Conservation (phyloP, 108 stramenopile genomes). For the Cyclotella sp. region DNA sequence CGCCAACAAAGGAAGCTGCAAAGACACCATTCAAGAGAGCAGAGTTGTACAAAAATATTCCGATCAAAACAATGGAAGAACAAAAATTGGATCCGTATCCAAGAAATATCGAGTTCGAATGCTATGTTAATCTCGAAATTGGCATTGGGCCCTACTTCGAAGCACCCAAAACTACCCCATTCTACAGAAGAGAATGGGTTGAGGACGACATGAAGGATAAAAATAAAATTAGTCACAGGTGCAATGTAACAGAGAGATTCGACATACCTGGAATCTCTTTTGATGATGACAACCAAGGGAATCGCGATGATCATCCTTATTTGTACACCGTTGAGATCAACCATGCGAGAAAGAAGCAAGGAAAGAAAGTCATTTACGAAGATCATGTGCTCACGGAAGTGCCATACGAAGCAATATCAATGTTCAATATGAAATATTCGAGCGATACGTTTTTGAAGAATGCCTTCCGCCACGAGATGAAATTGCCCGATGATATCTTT, state of each 20-base stretch:
- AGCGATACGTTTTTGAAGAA: too few relatives aligned
- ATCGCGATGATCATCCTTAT: constrained; percentile 1
- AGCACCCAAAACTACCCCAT: constrained; percentile 11
- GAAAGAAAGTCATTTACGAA: background rate
- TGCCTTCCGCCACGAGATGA: too few relatives aligned
- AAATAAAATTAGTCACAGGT: constrained; percentile 1
- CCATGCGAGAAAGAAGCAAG: background rate
- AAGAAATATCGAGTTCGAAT: constrained; percentile 10
- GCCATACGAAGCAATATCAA: background rate
- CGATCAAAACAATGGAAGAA: constrained; percentile 36
- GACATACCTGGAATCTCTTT: constrained; percentile 13
- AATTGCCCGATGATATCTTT: too few relatives aligned
- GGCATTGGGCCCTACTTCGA: background rate
- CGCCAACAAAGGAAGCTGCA: background rate
- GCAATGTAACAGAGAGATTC: constrained; percentile 23
- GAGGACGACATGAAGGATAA: constrained; percentile 4
- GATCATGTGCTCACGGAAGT: background rate
- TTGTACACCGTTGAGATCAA: constrained; percentile 21
- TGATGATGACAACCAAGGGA: background rate
- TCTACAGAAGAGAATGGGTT: constrained; percentile 12
- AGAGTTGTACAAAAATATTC: constrained; percentile 20
- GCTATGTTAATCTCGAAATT: constrained; percentile 24
- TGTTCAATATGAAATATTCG: too few relatives aligned
- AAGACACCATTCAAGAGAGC: constrained; percentile 11
- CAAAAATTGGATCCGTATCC: constrained; percentile 45